Conservation (phyloP, 2,329 filamentous ascomycete genomes). For the Colletotrichum siamense region DNA sequence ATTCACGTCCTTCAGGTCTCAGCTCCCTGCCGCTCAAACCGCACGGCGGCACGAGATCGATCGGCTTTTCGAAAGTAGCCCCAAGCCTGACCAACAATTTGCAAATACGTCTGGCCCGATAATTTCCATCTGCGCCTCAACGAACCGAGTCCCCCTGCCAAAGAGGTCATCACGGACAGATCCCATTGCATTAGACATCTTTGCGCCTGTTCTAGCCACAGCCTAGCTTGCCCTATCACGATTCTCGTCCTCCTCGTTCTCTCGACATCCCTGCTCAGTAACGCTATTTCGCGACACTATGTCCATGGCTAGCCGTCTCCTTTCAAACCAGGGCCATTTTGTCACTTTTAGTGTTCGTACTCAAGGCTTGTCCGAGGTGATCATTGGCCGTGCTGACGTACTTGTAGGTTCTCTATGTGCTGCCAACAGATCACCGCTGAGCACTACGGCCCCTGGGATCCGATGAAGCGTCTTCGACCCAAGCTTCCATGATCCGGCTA, state of each 20-base stretch:
- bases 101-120: too few species aligned
- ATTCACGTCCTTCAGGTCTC: background rate
- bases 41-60: too few species aligned
- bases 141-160: too few species aligned
- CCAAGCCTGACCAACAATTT: too few species aligned
- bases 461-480: background rate
- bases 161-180: background rate
- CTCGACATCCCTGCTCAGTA: background rate
- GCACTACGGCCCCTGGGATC: background rate
- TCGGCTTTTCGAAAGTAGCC: too few species aligned
- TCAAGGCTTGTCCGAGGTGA: background rate
- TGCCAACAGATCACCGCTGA: background rate
- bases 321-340: too few species aligned
- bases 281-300: too few species aligned
- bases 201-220: background rate
- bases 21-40: too few species aligned
- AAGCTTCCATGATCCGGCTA: background rate
- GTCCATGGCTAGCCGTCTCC: too few species aligned
- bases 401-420: background rate
- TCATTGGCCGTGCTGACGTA: background rate
- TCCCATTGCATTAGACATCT: background rate
- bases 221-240: background rate
- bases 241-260: background rate
- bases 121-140: too few species aligned
- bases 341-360: background rate